Conservation (phyloP, 129 eudicot genomes). For the Helianthus tuberosus region DNA sequence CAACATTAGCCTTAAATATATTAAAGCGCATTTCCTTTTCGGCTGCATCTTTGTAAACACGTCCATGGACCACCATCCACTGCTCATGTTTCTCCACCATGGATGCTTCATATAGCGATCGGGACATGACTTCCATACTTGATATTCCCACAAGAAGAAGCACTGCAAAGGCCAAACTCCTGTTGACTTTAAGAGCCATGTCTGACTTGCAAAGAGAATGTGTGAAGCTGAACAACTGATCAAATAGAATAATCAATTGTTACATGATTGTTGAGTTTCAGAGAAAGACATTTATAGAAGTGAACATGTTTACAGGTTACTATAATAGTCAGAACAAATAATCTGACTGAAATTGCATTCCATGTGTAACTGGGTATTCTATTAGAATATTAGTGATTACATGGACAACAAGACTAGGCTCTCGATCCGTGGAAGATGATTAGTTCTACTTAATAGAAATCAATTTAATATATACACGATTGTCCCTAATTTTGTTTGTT, state of each 20-base stretch:
- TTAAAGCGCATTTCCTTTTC: constrained; percentile 27
- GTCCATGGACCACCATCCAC: constrained; percentile 28
- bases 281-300: constrained; percentile 2
- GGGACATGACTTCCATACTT: constrained; percentile 11
- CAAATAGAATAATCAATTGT: neutral
- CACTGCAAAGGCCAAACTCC: neutral
- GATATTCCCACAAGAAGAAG: constrained; percentile 13
- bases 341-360: neutral
- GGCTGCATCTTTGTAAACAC: constrained; percentile 22
- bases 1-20: constrained; percentile 27
- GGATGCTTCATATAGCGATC: constrained; percentile 12
- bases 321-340: neutral
- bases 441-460: neutral
- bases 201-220: neutral
- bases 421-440: constrained; percentile 5
- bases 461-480: neutral
- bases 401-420: neutral
- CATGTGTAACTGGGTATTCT: neutral
- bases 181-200: constrained; percentile 14
- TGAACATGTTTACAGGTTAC: neutral
- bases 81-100: constrained; percentile 28
- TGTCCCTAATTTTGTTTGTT: no score
- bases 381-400: no score
- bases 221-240: neutral
- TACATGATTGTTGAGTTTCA: neutral